Percentiles rank a stretch among this genome's conserved stretches.
These are phyloP conservation scores for Yamadazyma philogaea DNA, from an alignment of 805 yeast genomes.

Conservation along the genomic window DNA sequence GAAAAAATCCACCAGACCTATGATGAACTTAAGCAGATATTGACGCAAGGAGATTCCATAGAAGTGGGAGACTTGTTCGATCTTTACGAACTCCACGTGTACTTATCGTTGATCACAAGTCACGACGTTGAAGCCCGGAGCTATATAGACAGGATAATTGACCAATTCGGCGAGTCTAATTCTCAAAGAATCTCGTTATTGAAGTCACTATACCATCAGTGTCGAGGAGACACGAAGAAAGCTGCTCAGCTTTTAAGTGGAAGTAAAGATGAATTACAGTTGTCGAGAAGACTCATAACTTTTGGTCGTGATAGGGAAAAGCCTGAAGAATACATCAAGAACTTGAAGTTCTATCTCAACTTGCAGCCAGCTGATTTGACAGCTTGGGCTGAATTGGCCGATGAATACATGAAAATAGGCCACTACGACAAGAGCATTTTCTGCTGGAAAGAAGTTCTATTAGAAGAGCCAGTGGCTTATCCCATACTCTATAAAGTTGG, in stretches of 20 bases:
- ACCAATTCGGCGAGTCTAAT: slow-evolving; percentile 51
- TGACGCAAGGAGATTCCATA: slow-evolving; percentile 29
- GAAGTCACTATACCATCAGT: slow-evolving; percentile 55
- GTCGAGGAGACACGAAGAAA: slow-evolving; percentile 38
- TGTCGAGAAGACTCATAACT: slow-evolving; percentile 37
- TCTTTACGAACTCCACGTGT: slow-evolving; percentile 70
- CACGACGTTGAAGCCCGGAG: slow-evolving; percentile 71
- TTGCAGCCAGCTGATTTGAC: slow-evolving; percentile 71
- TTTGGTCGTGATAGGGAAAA: slow-evolving; percentile 23
- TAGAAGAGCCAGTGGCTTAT: slow-evolving; percentile 68
- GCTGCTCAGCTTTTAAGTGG: slow-evolving; percentile 28
- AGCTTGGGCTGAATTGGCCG: slow-evolving; percentile 75
- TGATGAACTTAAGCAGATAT: slow-evolving; percentile 37
- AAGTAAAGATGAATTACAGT: slow-evolving; percentile 33
- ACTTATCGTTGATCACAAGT: slow-evolving; percentile 54
- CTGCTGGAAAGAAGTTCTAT: slow-evolving; percentile 66
- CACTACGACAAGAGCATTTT: slow-evolving; percentile 65
- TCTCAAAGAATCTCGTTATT: slow-evolving; percentile 57
- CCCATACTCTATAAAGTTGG: slow-evolving; percentile 65
- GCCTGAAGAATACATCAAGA: slow-evolving; percentile 47
- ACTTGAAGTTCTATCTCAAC: slow-evolving; percentile 54
- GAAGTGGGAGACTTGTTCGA: slow-evolving; percentile 50
- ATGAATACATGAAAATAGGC: slow-evolving; percentile 57
- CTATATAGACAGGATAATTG: slow-evolving; percentile 60
- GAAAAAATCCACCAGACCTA: slow-evolving; percentile 37